A percentile compares a stretch with the other conserved stretches of the same genome.
These are phyloP conservation scores for Aspergillus fructus DNA, from an alignment of 2,329 filamentous ascomycete genomes.

Conservation along the genomic window DNA sequence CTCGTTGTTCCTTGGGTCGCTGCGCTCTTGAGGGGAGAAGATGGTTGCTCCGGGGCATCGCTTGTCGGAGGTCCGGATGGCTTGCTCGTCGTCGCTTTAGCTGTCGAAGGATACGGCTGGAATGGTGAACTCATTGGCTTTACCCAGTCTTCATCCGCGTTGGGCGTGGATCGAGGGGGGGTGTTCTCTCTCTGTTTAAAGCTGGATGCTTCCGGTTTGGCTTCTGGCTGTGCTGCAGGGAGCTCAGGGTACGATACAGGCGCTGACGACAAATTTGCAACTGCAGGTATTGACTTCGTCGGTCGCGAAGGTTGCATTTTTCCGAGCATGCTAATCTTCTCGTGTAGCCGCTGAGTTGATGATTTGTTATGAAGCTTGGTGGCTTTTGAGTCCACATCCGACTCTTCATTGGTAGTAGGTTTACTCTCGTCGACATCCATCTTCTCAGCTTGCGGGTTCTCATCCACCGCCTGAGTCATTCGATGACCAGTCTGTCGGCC, in stretches of 20 bases:
- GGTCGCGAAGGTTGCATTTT: slow-evolving; percentile 51
- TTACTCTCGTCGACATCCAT: slow-evolving; percentile 56
- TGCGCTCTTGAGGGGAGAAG: slow-evolving; percentile 6
- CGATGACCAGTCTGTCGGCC: slow-evolving; percentile 64
- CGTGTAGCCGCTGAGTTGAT: slow-evolving; percentile 89
- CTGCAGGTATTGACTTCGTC: slow-evolving; percentile 46
- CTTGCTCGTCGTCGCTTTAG: slow-evolving; percentile 61
- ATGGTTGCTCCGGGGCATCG: slow-evolving; percentile 13
- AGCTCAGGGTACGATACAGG: slow-evolving; percentile 40
- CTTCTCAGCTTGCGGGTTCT: slow-evolving; percentile 47
- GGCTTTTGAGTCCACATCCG: slow-evolving; percentile 50
- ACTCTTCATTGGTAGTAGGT: slow-evolving; percentile 48
- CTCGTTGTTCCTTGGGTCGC: slow-evolving; percentile 17
- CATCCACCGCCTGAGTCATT: slow-evolving; percentile 36
- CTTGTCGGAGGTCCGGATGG: slow-evolving; percentile 41
- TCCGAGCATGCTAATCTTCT: slow-evolving; percentile 79
- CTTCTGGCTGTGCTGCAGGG: slow-evolving; percentile 27
- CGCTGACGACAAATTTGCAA: slow-evolving; percentile 25
- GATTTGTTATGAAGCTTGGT: slow-evolving; percentile 73
- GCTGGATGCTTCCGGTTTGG: slow-evolving; percentile 24
- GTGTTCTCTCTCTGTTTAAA: slow-evolving; percentile 23
- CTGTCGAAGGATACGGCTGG: slow-evolving; percentile 59
- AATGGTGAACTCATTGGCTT: slow-evolving; percentile 49
- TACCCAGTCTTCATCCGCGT: slow-evolving; percentile 61
- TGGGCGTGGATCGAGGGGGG: slow-evolving; percentile 22